phyloP scores from a whole-genome alignment of 495 filamentous ascomycete species.

The Bathelium albidoporum region DNA sequence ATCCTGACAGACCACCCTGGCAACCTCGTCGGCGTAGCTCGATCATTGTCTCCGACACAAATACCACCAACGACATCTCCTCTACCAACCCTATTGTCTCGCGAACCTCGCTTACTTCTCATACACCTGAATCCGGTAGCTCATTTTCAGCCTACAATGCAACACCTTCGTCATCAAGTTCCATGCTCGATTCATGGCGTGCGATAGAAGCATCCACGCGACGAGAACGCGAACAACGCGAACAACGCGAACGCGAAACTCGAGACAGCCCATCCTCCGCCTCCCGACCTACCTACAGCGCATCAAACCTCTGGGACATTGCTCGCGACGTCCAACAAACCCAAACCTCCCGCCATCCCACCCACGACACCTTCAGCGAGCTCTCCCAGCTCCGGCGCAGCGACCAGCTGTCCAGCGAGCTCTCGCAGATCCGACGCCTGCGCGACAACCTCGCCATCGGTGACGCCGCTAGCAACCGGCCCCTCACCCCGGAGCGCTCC shows the following conservation, averaged over 20 bases:
- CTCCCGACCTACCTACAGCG: not conserved
- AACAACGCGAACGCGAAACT: constrained; percentile 18
- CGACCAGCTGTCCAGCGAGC: constrained; percentile 1
- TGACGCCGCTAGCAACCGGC: not conserved
- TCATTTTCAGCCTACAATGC: not conserved
- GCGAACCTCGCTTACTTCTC: constrained; percentile 7
- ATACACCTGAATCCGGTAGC: not conserved
- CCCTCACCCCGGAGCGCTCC: not conserved
- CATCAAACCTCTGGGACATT: not conserved
- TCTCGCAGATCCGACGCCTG: not conserved
- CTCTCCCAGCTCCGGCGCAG: constrained; percentile 1
- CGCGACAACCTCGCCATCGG: constrained; percentile 3
- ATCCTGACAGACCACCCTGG: constrained; percentile 2
- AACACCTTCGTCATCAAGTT: not conserved
- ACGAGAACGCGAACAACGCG: constrained; percentile 23
- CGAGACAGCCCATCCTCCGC: constrained; percentile 10
- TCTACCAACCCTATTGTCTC: not conserved
- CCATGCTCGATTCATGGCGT: constrained; percentile 32
- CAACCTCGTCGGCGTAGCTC: not conserved
- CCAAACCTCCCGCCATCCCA: not conserved
- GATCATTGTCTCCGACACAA: not conserved
- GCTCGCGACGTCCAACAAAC: not conserved
- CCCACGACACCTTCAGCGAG: not conserved
- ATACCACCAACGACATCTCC: not conserved
- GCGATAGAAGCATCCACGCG: constrained; percentile 36